Conservation (phyloP, 2,329 filamentous ascomycete genomes). For the Hypoxylon sp. region DNA sequence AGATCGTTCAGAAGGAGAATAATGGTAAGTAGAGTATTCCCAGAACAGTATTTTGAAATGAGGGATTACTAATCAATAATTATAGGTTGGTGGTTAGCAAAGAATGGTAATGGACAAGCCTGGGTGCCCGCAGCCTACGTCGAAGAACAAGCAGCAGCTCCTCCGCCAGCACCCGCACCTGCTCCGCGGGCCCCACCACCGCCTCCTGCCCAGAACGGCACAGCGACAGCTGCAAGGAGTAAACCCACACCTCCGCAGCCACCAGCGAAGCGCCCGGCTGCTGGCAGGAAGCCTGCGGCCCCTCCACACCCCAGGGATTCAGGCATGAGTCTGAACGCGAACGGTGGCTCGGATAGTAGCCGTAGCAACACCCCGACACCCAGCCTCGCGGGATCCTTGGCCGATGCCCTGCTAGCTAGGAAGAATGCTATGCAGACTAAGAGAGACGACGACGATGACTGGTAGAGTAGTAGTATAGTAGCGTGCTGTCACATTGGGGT, state of each 20-base stretch:
- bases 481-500: constrained; percentile 3
- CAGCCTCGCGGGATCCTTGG: constrained; percentile 80
- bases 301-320: constrained; percentile 80
- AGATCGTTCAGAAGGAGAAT: constrained; percentile 93
- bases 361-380: constrained; percentile 80
- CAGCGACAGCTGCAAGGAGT: constrained; percentile 61
- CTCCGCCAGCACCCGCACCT: constrained; percentile 71
- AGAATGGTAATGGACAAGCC: constrained; percentile 79
- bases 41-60: not conserved
- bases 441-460: constrained; percentile 78
- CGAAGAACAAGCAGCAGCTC: constrained; percentile 80
- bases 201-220: constrained; percentile 66
- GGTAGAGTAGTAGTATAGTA: constrained; percentile 61
- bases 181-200: constrained; percentile 76
- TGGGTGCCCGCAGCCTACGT: constrained; percentile 97
- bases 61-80: constrained; percentile 53
- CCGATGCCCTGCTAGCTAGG: constrained; percentile 82
- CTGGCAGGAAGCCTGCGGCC: constrained; percentile 78
- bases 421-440: constrained; percentile 82
- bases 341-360: constrained; percentile 71
- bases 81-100: constrained; percentile 95
- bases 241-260: constrained; percentile 83
- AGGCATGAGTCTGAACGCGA: constrained; percentile 73
- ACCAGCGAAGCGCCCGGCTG: constrained; percentile 83
- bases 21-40: constrained; percentile 78